Evolutionary conservation across 2,329 filamentous ascomycete species (phyloP), one percentile per base, ranked within the genome.

Genomic region (Sporothrix curviconia): DNA sequence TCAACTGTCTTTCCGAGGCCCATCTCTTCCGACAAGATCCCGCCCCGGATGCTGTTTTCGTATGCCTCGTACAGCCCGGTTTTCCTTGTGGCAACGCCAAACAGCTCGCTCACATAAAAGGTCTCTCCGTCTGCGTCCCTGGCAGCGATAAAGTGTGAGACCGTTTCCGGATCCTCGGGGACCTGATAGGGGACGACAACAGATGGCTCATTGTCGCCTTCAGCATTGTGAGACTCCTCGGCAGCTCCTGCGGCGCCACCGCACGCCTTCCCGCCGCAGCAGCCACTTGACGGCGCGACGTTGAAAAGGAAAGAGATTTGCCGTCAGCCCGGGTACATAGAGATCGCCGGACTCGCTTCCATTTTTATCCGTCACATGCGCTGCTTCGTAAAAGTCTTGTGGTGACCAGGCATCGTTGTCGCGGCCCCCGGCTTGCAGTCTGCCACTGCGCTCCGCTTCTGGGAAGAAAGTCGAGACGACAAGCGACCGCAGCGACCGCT

Each of bases 1-100:
- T 92, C 89, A 3, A 92, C 76, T 0, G 89, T 92, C 69, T 92
- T 92, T 1, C 89, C 89, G 1, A 92, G 74, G 0, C 89, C 89
- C 89, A 92, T 92, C 69, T 92, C 89, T 66, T 92, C 89, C 0
- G 87, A 84, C 5, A 92, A 72, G 49, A 90, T 85, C 0, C 87
- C 87, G 12, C 83, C 82, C 46, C 70, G 77, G 11, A 82, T 58
- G 0, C 64, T 62, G n/a, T 68, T 66, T 53, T 80, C 71, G 22
- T 68, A 59, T 44, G 72, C 67, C 34, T 69, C 68, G 56, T 82
- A 83, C 3, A 0, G 66, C 60, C 8, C 74, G 59, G 64, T 86
- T 76, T 37, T n/a, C n/a, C 73, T 72, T 1, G 81, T 78, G 4
- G 84, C 74, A 14, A 82, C 70, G 25, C 85, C 82, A 53, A 86